Evolutionary conservation across 495 filamentous ascomycete genomes (phyloP), one percentile per base, ranked within the genome.

Genomic region (Hamigera avellanea): DNA sequence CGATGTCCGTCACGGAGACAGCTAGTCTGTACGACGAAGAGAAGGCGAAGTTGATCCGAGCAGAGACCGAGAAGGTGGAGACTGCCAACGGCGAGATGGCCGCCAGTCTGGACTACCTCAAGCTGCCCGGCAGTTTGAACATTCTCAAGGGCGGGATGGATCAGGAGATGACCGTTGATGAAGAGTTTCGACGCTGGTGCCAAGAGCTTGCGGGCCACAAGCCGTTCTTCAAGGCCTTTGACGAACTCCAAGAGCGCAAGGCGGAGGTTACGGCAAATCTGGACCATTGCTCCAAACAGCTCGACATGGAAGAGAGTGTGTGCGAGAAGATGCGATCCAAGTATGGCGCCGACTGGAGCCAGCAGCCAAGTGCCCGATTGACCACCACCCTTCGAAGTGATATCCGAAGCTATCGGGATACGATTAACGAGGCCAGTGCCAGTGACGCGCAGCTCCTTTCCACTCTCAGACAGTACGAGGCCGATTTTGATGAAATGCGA

Each of bases 271-370:
- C 79, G 7, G 59, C 71, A 2, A 68, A 79, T 7, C 55, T 98
- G 36, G 86, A 93, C 43, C 70, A 70, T 40, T 84, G 83, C 49
- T 80, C 75, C 27, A 93, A 91, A 48, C 82, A 88, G 47, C 53
- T 98, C 8, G 91, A 96, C 46, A 79, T 89, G 75, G 91, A 98
- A 56, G 93, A 95, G 62, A 91, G 83, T 37, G 87, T 96, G 5
- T 98, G 91, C 55, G 91, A 98, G 60, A 95, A 95, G 67, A 98
- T 98, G 91, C 76, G 91, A 34, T 93, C 87, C 2, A 98, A 98
- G 57, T 95, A 95, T 54, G 88, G 91, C 19, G 72, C 66, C 8
- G 91, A 95, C 31, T 98, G 91, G 91, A 95, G 84, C 14, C 91
- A 98, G 54, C 91, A 96, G 48, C 93, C 93, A 15, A 95, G 87